These are phyloP conservation scores for Plasmodium yoelii DNA, from an alignment of 169 alveolate species.

Conservation along the genomic window DNA sequence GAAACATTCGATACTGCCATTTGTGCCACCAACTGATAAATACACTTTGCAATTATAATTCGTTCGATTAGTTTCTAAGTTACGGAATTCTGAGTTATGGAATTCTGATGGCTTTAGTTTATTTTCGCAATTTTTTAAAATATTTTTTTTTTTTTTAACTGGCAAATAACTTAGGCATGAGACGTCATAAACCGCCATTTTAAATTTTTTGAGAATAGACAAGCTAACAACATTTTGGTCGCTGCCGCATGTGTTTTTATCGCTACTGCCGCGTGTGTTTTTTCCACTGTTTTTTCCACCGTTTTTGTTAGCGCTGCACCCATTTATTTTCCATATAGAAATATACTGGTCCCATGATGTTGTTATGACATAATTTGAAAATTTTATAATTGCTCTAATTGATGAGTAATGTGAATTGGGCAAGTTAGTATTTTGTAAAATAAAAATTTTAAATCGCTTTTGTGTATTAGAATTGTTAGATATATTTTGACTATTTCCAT, in stretches of 20 bases:
- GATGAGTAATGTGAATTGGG: conserved; percentile 54
- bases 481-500: not conserved
- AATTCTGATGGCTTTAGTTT: no score
- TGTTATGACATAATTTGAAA: conserved; percentile 24
- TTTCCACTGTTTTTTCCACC: no score
- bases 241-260: not conserved
- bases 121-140: no score
- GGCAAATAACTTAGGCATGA: conserved; percentile 34
- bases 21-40: conserved; percentile 15
- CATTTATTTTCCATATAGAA: conserved; percentile 30
- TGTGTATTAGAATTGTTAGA: no score
- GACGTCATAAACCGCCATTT: conserved; percentile 72
- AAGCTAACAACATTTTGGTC: not conserved
- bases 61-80: no score
- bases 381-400: conserved; percentile 27
- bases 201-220: conserved; percentile 1
- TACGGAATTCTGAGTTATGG: no score
- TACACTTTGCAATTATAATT: not conserved
- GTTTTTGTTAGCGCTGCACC: not conserved
- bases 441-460: not conserved
- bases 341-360: conserved; percentile 73
- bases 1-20: conserved; percentile 19
- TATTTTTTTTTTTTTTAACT: conserved; percentile 14
- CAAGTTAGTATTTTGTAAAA: conserved; percentile 27
- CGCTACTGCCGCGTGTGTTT: not conserved